phyloP scores from a whole-genome alignment of 192 early-diverging fungal species.

The Coemansia sp. region DNA sequence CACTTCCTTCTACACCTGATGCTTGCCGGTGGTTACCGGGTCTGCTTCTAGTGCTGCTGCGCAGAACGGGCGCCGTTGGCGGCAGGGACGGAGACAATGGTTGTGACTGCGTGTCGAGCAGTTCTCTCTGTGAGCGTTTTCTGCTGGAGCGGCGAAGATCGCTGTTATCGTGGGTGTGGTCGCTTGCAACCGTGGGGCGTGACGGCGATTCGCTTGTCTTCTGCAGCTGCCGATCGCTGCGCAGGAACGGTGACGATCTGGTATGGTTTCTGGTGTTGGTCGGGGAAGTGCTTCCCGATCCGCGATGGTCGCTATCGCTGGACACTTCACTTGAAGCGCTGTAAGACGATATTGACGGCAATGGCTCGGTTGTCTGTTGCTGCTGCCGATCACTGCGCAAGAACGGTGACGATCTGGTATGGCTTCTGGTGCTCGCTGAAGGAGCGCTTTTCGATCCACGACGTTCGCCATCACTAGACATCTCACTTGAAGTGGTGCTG shows the following conservation, averaged over 20 bases:
- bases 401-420: not conserved
- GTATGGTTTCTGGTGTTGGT: too few relatives aligned
- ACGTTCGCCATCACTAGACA: too few relatives aligned
- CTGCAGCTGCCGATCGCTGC: not conserved
- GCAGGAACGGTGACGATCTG: not conserved
- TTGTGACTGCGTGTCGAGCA: not conserved
- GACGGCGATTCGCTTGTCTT: not conserved
- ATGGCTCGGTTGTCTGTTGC: not conserved
- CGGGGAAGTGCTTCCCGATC: too few relatives aligned
- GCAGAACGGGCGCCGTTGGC: not conserved
- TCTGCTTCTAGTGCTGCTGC: not conserved
- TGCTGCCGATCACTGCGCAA: not conserved
- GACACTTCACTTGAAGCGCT: too few relatives aligned
- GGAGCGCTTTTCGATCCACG: too few relatives aligned
- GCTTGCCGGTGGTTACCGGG: not conserved
- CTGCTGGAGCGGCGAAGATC: constrained; percentile 5
- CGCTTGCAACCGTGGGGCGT: not conserved
- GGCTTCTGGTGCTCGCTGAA: too few relatives aligned
- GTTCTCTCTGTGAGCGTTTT: not conserved
- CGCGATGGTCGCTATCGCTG: too few relatives aligned
- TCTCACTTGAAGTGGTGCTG: too few relatives aligned
- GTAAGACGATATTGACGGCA: too few relatives aligned
- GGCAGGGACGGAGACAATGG: not conserved
- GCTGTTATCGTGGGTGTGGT: not conserved
- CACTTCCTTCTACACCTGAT: too few relatives aligned